Percentiles rank a stretch among this genome's conserved stretches.
These are phyloP conservation scores for Lipomyces chichibuensis DNA, from an alignment of 805 yeast genomes.

Conservation along the genomic window DNA sequence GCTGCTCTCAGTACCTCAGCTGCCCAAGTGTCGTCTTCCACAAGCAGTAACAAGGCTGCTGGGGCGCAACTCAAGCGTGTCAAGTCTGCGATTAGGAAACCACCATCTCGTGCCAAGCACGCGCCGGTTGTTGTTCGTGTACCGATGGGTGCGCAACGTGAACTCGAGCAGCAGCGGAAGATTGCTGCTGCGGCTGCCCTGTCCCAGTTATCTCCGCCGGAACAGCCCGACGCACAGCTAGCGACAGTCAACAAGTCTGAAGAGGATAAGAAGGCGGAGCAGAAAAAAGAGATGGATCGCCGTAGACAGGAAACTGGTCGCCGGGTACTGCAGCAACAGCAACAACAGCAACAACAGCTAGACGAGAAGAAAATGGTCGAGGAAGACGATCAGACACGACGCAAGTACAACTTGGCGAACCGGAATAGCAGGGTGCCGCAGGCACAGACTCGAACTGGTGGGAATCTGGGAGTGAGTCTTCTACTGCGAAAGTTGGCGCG, in stretches of 20 bases:
- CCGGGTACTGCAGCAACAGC: slow-evolving; percentile 23
- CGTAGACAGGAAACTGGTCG: slow-evolving; percentile 33
- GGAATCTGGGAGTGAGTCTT: slow-evolving; percentile 13
- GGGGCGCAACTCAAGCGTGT: slow-evolving; percentile 19
- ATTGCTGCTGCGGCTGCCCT: slow-evolving; percentile 25
- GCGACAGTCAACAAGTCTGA: slow-evolving; percentile 10
- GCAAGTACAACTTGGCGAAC: slow-evolving; percentile 19
- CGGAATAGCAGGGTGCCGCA: slow-evolving; percentile 25
- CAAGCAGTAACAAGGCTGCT: not conserved
- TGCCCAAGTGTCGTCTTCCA: not conserved
- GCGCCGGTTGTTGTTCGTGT: slow-evolving; percentile 39
- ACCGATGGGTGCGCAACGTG: slow-evolving; percentile 38
- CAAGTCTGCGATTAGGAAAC: slow-evolving; percentile 30
- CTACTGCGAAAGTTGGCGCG: not conserved
- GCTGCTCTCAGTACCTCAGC: slow-evolving; percentile 4
- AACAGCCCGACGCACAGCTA: not conserved
- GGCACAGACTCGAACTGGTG: slow-evolving; percentile 22
- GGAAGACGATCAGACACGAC: slow-evolving; percentile 20
- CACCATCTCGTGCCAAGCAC: slow-evolving; percentile 25
- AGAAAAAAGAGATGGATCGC: slow-evolving; percentile 31
- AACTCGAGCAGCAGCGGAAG: slow-evolving; percentile 38
- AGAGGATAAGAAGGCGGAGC: slow-evolving; percentile 23
- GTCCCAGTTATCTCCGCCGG: not conserved
- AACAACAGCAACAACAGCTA: slow-evolving; percentile 18
- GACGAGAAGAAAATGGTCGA: slow-evolving; percentile 17